Percentiles rank a stretch among this genome's conserved stretches.
Conservation (phyloP, 2,329 filamentous ascomycete species). For the Aspergillus phoenicis region DNA sequence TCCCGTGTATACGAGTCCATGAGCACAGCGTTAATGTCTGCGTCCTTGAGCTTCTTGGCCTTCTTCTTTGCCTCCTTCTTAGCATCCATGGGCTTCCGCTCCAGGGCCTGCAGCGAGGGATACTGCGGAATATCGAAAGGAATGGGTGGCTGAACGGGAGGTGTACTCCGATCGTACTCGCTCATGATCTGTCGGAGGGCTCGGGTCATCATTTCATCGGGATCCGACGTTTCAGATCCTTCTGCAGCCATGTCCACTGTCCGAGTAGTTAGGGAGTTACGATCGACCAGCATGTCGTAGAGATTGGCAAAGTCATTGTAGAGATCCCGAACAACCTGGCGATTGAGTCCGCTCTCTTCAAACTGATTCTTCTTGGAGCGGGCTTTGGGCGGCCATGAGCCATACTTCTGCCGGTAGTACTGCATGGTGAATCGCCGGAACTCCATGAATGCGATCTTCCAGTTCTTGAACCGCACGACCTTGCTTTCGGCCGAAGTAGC, state of each 20-base stretch:
- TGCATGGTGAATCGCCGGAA: slow-evolving; percentile 73
- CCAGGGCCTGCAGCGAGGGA: slow-evolving; percentile 68
- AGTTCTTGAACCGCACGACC: slow-evolving; percentile 78
- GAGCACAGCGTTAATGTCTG: slow-evolving; percentile 77
- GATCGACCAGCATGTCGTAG: slow-evolving; percentile 87
- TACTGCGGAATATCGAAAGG: slow-evolving; percentile 85
- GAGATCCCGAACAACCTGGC: slow-evolving; percentile 75
- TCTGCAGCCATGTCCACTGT: slow-evolving; percentile 68
- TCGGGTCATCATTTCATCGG: slow-evolving; percentile 62
- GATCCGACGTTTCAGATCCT: slow-evolving; percentile 50
- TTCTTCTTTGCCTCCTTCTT: slow-evolving; percentile 76
- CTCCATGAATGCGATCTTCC: slow-evolving; percentile 73
- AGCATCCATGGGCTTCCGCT: slow-evolving; percentile 64
- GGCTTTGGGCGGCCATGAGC: slow-evolving; percentile 88
- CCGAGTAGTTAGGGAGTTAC: slow-evolving; percentile 74
- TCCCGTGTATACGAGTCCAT: slow-evolving; percentile 80
- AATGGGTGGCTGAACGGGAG: slow-evolving; percentile 86
- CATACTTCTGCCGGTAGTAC: slow-evolving; percentile 69
- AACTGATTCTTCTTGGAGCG: slow-evolving; percentile 90
- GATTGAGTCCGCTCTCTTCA: slow-evolving; percentile 81
- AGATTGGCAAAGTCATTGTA: slow-evolving; percentile 84
- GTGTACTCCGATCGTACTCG: slow-evolving; percentile 86
- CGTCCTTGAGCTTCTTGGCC: slow-evolving; percentile 71
- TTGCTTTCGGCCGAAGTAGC: slow-evolving; percentile 76
- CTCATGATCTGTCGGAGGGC: slow-evolving; percentile 77